Evolutionary conservation across 352 stramenopile species (phyloP).

Genomic region (Thraustochytrium sp.): DNA sequence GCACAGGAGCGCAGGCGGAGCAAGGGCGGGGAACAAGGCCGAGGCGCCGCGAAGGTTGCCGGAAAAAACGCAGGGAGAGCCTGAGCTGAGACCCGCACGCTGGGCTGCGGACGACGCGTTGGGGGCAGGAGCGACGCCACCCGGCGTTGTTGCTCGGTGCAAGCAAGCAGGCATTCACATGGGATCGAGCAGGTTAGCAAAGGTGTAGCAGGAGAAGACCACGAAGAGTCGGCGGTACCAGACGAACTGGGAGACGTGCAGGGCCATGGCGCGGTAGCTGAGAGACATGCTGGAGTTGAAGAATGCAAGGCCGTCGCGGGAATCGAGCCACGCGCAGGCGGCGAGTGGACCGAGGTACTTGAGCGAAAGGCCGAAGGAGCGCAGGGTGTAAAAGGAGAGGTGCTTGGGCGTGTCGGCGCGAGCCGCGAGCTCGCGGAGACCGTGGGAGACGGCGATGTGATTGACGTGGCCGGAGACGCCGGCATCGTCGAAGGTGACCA

Average conservation of each 20-base stretch:
- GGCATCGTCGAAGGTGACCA: conserved; percentile 78
- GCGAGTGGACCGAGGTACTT: neutral
- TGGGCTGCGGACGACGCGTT: no score
- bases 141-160: no score
- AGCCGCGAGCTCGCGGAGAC: conserved; percentile 50
- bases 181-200: conserved; percentile 56
- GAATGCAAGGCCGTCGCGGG: neutral
- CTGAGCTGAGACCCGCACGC: no score
- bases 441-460: conserved; percentile 71
- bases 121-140: no score
- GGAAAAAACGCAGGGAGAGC: no score
- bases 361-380: neutral
- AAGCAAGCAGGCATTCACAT: no score
- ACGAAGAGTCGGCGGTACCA: conserved; percentile 93
- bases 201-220: conserved; percentile 89
- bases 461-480: conserved; percentile 88
- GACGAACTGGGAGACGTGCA: conserved; percentile 87
- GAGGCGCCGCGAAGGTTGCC: no score
- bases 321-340: neutral
- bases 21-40: no score
- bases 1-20: no score
- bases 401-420: neutral
- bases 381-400: neutral
- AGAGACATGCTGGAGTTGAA: neutral
- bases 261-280: conserved; percentile 78